Conservation (phyloP, 352 stramenopile species). For the Phytophthora boehmeriae region DNA sequence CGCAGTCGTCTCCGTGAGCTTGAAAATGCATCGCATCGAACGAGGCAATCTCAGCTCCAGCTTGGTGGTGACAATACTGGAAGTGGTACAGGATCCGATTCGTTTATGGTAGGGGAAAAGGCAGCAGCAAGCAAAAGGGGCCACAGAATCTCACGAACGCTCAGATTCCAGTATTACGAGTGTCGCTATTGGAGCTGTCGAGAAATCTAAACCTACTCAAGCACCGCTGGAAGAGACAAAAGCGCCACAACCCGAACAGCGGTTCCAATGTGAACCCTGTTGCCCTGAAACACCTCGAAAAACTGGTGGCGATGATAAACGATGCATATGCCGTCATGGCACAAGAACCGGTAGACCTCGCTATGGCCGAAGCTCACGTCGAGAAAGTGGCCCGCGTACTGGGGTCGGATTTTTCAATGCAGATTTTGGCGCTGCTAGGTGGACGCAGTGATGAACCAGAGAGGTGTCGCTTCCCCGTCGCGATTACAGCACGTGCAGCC, state of each 20-base stretch:
- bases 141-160: constrained; percentile 33
- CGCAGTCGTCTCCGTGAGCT: constrained; percentile 42
- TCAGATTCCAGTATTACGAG: constrained; percentile 71
- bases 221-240: constrained; percentile 64
- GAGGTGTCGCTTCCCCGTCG: constrained; percentile 35
- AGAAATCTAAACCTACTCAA: constrained; percentile 74
- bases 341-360: constrained; percentile 61
- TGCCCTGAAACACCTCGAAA: constrained; percentile 72
- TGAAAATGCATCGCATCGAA: constrained; percentile 21
- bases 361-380: constrained; percentile 43
- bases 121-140: constrained; percentile 7
- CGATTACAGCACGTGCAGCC: constrained; percentile 31
- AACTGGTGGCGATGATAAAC: constrained; percentile 67
- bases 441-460: constrained; percentile 36
- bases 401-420: constrained; percentile 70
- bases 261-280: constrained; percentile 46
- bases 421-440: constrained; percentile 57
- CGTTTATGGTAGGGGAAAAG: constrained; percentile 21
- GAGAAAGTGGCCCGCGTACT: constrained; percentile 65
- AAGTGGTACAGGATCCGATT: not conserved
- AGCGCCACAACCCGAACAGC: constrained; percentile 38
- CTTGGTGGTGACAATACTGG: constrained; percentile 11
- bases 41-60: constrained; percentile 19
- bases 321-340: constrained; percentile 71
- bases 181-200: constrained; percentile 74